phyloP scores from a whole-genome alignment of 768 basidiomycete species.

The Tubosaeta sp. region DNA sequence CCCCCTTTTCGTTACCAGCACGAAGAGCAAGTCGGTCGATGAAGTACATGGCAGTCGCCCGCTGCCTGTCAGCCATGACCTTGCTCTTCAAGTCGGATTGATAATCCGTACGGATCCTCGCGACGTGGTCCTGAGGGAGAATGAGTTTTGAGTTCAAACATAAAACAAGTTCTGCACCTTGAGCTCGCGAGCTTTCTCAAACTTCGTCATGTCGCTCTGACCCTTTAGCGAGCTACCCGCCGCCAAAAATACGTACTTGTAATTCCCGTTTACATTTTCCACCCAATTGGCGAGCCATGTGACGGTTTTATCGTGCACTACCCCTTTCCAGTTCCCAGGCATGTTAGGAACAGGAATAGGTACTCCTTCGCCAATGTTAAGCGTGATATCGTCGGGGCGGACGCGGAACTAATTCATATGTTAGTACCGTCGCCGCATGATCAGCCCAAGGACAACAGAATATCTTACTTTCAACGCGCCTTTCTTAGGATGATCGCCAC shows the following conservation, averaged over 20 bases:
- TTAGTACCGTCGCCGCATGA: conserved; percentile 4
- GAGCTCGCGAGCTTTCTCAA: conserved; percentile 95
- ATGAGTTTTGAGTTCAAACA: conserved; percentile 4
- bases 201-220: conserved; percentile 96
- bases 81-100: conserved; percentile 79
- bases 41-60: conserved; percentile 99
- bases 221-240: conserved; percentile 98
- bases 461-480: conserved; percentile 81
- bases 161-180: conserved; percentile 52
- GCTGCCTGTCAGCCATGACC: conserved; percentile 91
- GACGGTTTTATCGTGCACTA: conserved; percentile 91
- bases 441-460: not conserved
- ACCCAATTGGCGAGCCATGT: conserved; percentile 99
- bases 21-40: conserved; percentile 96
- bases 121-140: conserved; percentile 71
- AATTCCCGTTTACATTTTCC: conserved; percentile 92
- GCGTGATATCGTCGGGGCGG: conserved; percentile 88
- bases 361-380: conserved; percentile 83
- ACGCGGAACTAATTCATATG: conserved; percentile 63
- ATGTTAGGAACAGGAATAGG: conserved; percentile 84
- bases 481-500: conserved; percentile 98
- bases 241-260: conserved; percentile 97
- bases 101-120: conserved; percentile 88
- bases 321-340: conserved; percentile 85
- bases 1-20: conserved; percentile 99